Evolutionary conservation across 106 monocot genomes (phyloP).

Genomic region (Phalaenopsis equestris): DNA sequence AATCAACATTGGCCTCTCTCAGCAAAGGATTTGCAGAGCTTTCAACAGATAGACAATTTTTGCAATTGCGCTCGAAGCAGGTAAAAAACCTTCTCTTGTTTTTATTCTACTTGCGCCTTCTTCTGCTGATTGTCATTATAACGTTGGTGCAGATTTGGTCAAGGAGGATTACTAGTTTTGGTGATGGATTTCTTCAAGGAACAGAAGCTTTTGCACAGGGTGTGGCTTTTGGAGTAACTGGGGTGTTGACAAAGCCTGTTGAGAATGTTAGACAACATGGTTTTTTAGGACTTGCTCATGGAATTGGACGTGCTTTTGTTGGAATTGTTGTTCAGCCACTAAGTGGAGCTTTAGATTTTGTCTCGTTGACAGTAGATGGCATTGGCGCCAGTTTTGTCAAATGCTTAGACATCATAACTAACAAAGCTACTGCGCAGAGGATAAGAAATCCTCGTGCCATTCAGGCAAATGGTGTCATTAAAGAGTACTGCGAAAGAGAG

Average conservation of each 20-base stretch:
- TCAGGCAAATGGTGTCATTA: constrained; percentile 69
- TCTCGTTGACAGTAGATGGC: constrained; percentile 94
- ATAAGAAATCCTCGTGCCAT: constrained; percentile 88
- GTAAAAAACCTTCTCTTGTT: constrained; percentile 18
- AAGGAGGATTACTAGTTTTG: constrained; percentile 88
- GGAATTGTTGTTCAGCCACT: constrained; percentile 96
- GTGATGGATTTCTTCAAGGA: constrained; percentile 97
- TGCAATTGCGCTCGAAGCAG: constrained; percentile 90
- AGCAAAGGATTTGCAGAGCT: constrained; percentile 99
- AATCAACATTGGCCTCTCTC: constrained; percentile 90
- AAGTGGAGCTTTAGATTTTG: constrained; percentile 91
- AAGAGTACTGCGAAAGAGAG: constrained; percentile 65
- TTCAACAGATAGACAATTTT: constrained; percentile 91
- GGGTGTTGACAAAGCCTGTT: constrained; percentile 81
- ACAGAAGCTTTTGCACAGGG: constrained; percentile 98
- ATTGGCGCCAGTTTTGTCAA: constrained; percentile 78
- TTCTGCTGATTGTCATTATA: background rate
- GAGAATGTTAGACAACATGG: constrained; percentile 87
- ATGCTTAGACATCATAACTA: constrained; percentile 77
- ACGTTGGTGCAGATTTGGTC: constrained; percentile 63
- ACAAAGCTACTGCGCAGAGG: constrained; percentile 53
- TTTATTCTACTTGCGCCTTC: background rate
- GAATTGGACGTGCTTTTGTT: constrained; percentile 77
- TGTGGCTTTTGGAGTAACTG: constrained; percentile 95
- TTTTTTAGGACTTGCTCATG: constrained; percentile 76